phyloP scores from a whole-genome alignment of 1,139 yeast genomes.

The Debaryomyces subglobosus region DNA sequence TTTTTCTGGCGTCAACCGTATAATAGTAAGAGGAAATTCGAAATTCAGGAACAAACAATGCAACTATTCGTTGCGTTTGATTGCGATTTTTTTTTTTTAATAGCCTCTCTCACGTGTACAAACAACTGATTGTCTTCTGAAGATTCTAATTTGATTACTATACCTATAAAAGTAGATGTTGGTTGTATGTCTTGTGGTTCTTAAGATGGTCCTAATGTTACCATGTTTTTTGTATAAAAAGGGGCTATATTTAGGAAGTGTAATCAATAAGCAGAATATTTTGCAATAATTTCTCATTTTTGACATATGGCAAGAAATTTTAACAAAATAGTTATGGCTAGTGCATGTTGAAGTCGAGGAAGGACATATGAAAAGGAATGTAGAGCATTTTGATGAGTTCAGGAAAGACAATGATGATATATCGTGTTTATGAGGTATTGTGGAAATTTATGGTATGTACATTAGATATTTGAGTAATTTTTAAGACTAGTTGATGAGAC shows the following conservation, averaged over 20 bases:
- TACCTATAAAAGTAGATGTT: background rate
- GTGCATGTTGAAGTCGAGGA: background rate
- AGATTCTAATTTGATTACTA: background rate
- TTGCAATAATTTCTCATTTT: constrained; percentile 4
- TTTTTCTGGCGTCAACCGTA: constrained; percentile 1
- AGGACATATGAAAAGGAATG: background rate
- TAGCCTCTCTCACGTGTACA: constrained; percentile 7
- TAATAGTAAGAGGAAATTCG: constrained; percentile 3
- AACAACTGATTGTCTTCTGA: background rate
- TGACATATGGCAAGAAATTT: background rate
- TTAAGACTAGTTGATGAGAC: too few species aligned
- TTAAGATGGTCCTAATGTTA: background rate
- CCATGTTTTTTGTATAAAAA: background rate
- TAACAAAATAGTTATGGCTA: background rate
- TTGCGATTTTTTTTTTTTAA: constrained; percentile 6
- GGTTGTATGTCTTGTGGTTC: background rate
- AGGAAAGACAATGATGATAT: too few species aligned
- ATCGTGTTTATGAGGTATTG: background rate
- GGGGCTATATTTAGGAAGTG: background rate
- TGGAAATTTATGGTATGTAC: too few species aligned
- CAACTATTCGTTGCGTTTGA: constrained; percentile 2
- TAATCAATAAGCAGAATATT: background rate
- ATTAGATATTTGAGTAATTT: too few species aligned
- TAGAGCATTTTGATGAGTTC: too few species aligned
- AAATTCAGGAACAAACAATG: constrained; percentile 7